These are phyloP conservation scores for Tuber microsphaerosporum DNA, from an alignment of 495 filamentous ascomycete species.

Conservation along the genomic window DNA sequence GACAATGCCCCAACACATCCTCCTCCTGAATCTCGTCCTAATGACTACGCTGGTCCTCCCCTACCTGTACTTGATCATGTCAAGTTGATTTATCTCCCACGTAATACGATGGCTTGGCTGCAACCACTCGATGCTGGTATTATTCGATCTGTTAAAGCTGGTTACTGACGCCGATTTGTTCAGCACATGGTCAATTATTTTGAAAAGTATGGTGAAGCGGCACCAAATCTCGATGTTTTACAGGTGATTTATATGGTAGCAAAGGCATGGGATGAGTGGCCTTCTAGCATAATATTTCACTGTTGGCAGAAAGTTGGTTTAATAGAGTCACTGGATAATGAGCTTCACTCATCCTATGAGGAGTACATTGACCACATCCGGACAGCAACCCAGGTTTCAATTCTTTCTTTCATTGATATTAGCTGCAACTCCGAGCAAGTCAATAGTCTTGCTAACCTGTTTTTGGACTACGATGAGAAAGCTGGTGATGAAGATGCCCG, in stretches of 20 bases:
- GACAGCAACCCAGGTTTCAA: too few relatives aligned
- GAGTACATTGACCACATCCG: too few relatives aligned
- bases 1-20: slow-evolving; percentile 35
- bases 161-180: background rate
- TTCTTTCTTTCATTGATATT: too few relatives aligned
- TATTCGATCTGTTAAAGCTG: slow-evolving; percentile 16
- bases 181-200: slow-evolving; percentile 10
- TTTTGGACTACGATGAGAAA: background rate
- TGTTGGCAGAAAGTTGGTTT: slow-evolving; percentile 5
- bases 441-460: background rate
- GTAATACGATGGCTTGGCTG: background rate
- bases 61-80: slow-evolving; percentile 22
- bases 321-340: too few relatives aligned
- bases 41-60: background rate
- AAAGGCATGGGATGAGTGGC: slow-evolving; percentile 4
- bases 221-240: slow-evolving; percentile 2
- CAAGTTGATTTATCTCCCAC: slow-evolving; percentile 11
- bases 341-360: too few relatives aligned
- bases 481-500: background rate
- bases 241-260: slow-evolving; percentile 15
- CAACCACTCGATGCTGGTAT: slow-evolving; percentile 24
- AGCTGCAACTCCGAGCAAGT: too few relatives aligned
- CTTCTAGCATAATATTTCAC: slow-evolving; percentile 4
- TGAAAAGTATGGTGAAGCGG: background rate
- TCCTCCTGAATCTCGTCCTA: slow-evolving; percentile 6